Evolutionary conservation across 2,329 filamentous ascomycete genomes (phyloP).

Genomic region (Huntiella abstrusa): DNA sequence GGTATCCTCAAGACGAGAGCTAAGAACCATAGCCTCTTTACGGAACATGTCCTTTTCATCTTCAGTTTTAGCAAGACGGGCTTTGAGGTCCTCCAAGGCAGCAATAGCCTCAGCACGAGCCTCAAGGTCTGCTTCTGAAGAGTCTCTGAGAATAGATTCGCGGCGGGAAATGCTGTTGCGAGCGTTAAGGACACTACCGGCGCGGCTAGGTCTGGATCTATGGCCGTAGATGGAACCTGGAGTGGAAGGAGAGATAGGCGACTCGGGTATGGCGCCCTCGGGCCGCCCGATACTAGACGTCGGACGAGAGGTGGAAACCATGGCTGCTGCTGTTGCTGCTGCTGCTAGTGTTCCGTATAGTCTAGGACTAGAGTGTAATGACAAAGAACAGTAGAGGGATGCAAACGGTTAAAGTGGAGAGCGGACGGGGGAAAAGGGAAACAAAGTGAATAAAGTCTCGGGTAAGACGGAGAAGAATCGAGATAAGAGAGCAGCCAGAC

Average conservation of each 20-base stretch:
- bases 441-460: background rate
- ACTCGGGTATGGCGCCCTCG: conserved; percentile 23
- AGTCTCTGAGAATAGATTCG: conserved; percentile 25
- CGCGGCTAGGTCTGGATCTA: conserved; percentile 40
- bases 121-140: conserved; percentile 41
- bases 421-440: background rate
- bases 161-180: conserved; percentile 49
- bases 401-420: conserved; percentile 1
- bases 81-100: conserved; percentile 66
- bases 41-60: conserved; percentile 56
- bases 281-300: conserved; percentile 9
- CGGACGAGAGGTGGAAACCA: conserved; percentile 8
- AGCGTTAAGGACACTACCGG: conserved; percentile 49
- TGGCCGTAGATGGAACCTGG: conserved; percentile 19
- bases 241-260: conserved; percentile 20
- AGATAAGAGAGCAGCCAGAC: background rate
- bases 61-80: conserved; percentile 66
- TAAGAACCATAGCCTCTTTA: conserved; percentile 70
- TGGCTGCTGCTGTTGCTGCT: too few relatives aligned
- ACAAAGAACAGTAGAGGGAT: background rate
- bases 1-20: conserved; percentile 71
- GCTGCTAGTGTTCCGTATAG: too few relatives aligned
- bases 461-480: too few relatives aligned
- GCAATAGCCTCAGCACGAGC: conserved; percentile 63
- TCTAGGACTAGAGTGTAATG: too few relatives aligned